These are phyloP conservation scores for Tolypocladium endophyticum DNA, from an alignment of 2,329 filamentous ascomycete genomes.

Conservation along the genomic window DNA sequence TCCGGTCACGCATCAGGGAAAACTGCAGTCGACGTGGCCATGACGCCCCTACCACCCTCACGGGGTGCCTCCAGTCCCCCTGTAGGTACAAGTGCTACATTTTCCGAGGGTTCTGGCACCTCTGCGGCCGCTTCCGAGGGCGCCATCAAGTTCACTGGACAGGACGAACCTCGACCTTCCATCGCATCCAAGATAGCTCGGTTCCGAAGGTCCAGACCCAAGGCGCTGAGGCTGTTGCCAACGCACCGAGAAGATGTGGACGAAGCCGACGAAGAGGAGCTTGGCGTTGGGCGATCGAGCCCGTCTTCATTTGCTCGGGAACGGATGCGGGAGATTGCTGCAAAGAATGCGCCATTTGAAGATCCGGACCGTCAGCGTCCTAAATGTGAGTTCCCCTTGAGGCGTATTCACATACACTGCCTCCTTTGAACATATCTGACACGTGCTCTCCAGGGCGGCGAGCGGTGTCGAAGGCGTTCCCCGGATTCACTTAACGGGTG, in stretches of 20 bases:
- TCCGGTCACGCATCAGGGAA: slow-evolving; percentile 8
- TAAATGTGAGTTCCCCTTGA: slow-evolving; percentile 22
- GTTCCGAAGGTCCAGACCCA: slow-evolving; percentile 17
- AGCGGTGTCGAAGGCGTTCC: slow-evolving; percentile 32
- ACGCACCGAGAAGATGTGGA: slow-evolving; percentile 27
- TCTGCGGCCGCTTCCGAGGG: background rate
- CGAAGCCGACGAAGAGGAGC: slow-evolving; percentile 15
- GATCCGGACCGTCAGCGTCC: slow-evolving; percentile 28
- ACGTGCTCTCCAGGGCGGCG: slow-evolving; percentile 26
- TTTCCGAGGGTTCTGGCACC: background rate
- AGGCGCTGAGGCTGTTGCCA: slow-evolving; percentile 21
- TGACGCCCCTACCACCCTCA: slow-evolving; percentile 12
- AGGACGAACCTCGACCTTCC: slow-evolving; percentile 6
- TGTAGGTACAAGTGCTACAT: slow-evolving; percentile 1
- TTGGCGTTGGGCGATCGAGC: slow-evolving; percentile 23
- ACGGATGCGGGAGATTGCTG: slow-evolving; percentile 32
- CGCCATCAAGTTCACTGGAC: background rate
- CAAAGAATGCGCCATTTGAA: slow-evolving; percentile 30
- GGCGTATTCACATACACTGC: background rate
- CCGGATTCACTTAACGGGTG: slow-evolving; percentile 20
- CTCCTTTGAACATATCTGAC: background rate
- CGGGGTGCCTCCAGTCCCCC: background rate
- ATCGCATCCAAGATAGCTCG: slow-evolving; percentile 8
- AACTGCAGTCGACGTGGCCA: slow-evolving; percentile 11
- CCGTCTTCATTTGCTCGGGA: slow-evolving; percentile 33